Evolutionary conservation across 768 basidiomycete species (phyloP).

Genomic region (Crucibulum laeve): DNA sequence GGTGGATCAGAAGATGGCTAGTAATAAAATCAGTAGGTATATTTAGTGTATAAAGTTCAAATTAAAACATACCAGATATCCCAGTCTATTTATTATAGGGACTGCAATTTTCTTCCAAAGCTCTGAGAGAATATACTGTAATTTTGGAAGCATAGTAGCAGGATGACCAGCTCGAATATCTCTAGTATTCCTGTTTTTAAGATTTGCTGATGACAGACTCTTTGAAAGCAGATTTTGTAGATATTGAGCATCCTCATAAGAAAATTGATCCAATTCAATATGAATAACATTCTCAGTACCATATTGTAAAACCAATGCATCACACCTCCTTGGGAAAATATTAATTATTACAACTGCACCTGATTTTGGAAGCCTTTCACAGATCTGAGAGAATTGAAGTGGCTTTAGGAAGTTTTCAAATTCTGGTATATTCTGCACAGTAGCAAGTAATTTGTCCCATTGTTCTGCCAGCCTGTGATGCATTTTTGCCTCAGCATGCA

Average conservation of each 20-base stretch:
- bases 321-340: slow-evolving; percentile 11
- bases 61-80: neutral
- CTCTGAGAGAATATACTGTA: no score
- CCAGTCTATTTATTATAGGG: no score
- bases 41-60: neutral
- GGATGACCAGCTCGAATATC: neutral
- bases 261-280: slow-evolving; percentile 10
- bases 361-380: slow-evolving; percentile 6
- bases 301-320: slow-evolving; percentile 13
- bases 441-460: slow-evolving; percentile 11
- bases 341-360: slow-evolving; percentile 17
- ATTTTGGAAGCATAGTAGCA: neutral
- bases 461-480: slow-evolving; percentile 13
- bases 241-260: slow-evolving; percentile 4
- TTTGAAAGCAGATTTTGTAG: slow-evolving; percentile 1
- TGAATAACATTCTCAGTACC: slow-evolving; percentile 3
- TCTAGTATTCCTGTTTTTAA: slow-evolving; percentile 1
- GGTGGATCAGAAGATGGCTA: neutral
- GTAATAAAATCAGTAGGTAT: neutral
- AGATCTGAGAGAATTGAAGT: neutral
- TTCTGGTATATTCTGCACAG: slow-evolving; percentile 8
- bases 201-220: neutral
- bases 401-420: slow-evolving; percentile 18
- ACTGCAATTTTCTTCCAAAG: no score
- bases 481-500: slow-evolving; percentile 10